These are phyloP conservation scores for Populus deltoides DNA, from an alignment of 345 rosid species.

Conservation along the genomic window DNA sequence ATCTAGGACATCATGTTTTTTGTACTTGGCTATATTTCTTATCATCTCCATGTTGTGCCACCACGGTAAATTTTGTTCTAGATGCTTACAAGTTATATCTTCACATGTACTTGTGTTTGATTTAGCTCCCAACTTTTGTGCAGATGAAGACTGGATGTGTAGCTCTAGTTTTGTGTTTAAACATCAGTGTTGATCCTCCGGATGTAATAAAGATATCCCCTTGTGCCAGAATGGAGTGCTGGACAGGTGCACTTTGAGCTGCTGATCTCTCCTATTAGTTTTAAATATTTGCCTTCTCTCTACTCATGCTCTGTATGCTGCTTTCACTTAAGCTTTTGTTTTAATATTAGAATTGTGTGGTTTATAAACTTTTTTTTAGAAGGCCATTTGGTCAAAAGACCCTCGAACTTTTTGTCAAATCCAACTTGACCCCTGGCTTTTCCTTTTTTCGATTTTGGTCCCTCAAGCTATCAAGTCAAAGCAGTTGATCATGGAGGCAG, in stretches of 20 bases:
- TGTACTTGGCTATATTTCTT: background rate
- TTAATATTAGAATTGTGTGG: background rate
- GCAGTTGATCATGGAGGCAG: no score
- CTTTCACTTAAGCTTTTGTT: background rate
- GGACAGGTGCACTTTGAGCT: slow-evolving; percentile 69
- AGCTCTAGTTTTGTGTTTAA: slow-evolving; percentile 93
- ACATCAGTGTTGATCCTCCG: slow-evolving; percentile 97
- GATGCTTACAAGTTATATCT: background rate
- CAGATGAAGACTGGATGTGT: slow-evolving; percentile 99
- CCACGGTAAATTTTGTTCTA: background rate
- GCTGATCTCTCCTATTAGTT: slow-evolving; percentile 10
- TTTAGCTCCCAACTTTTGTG: slow-evolving; percentile 25
- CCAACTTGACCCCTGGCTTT: no score
- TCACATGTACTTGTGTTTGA: background rate
- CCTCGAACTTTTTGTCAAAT: no score
- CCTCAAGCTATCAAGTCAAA: no score
- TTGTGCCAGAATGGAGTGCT: slow-evolving; percentile 99
- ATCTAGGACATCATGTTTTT: background rate
- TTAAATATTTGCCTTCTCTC: slow-evolving; percentile 11
- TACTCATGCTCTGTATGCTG: background rate
- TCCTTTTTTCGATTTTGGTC: no score
- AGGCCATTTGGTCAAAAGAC: no score
- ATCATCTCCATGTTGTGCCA: background rate
- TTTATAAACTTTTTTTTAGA: background rate
- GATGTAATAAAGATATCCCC: slow-evolving; percentile 99